Conservation (phyloP, 495 filamentous ascomycete species). For the Hypoxylon intermedium region DNA sequence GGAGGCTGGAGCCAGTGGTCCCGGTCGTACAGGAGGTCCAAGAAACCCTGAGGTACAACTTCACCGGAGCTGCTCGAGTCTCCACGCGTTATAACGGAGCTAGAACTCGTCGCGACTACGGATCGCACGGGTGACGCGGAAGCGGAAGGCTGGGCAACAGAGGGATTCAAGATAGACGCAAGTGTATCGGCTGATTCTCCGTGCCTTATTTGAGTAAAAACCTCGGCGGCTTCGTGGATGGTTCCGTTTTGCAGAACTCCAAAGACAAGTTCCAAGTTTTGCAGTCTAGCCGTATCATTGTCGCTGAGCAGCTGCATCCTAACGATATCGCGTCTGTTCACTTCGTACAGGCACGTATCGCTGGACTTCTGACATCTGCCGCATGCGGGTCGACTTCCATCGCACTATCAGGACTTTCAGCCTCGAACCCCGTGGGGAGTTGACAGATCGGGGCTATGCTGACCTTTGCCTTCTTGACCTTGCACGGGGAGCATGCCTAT, state of each 20-base stretch:
- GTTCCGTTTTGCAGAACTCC: constrained; percentile 20
- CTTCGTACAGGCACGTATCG: constrained; percentile 32
- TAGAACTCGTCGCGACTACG: background rate
- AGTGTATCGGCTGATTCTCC: constrained; percentile 16
- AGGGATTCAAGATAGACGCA: constrained; percentile 1
- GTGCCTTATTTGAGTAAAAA: constrained; percentile 20
- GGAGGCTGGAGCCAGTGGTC: constrained; percentile 16
- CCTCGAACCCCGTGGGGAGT: background rate
- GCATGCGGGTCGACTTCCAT: constrained; percentile 27
- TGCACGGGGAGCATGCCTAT: constrained; percentile 33
- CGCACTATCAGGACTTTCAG: constrained; percentile 23
- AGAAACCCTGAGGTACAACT: constrained; percentile 3
- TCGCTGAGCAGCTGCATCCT: constrained; percentile 29
- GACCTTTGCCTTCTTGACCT: constrained; percentile 33
- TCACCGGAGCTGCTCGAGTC: background rate
- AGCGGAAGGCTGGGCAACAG: background rate
- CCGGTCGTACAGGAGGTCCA: constrained; percentile 23
- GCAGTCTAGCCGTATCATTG: constrained; percentile 19
- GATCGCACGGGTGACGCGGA: background rate
- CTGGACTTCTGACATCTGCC: constrained; percentile 27
- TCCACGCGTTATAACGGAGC: background rate
- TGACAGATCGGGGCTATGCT: background rate
- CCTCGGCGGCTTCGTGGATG: constrained; percentile 10
- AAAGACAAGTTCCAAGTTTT: constrained; percentile 16
- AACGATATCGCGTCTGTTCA: constrained; percentile 31